Conservation (phyloP, 345 rosid species). For the Eucalyptus erythrocorys region DNA sequence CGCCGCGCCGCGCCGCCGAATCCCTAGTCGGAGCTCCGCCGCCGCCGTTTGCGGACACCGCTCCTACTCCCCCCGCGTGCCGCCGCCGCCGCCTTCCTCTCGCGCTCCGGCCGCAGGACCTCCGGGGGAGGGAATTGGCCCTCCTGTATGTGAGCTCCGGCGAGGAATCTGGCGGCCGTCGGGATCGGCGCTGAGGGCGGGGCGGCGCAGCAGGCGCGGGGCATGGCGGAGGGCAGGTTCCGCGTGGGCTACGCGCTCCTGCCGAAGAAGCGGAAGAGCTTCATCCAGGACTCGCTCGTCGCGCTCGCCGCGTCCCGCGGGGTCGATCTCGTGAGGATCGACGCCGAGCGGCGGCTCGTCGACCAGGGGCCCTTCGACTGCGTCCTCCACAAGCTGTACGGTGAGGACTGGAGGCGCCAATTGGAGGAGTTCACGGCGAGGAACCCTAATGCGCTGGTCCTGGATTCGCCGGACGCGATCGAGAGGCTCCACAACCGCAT, state of each 20-base stretch:
- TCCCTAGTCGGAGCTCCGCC: neutral
- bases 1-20: neutral
- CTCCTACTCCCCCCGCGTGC: no score
- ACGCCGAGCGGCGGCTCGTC: conserved; percentile 10
- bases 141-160: neutral
- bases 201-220: neutral
- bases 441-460: conserved; percentile 26
- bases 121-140: neutral
- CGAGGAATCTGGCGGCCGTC: neutral
- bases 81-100: neutral
- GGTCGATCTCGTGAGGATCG: conserved; percentile 40
- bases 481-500: conserved; percentile 42
- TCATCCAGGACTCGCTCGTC: conserved; percentile 39
- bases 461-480: conserved; percentile 39
- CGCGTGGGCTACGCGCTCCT: conserved; percentile 45
- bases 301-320: conserved; percentile 22
- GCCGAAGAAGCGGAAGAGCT: conserved; percentile 47
- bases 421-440: conserved; percentile 9
- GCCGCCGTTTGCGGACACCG: neutral
- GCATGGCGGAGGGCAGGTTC: neutral
- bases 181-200: neutral
- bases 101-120: neutral
- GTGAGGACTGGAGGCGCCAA: conserved; percentile 39
- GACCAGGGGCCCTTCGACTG: conserved; percentile 56
- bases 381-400: conserved; percentile 51